Evolutionary conservation across 1,284 basidiomycete genomes (phyloP).

Genomic region (Gomphus bonarii): DNA sequence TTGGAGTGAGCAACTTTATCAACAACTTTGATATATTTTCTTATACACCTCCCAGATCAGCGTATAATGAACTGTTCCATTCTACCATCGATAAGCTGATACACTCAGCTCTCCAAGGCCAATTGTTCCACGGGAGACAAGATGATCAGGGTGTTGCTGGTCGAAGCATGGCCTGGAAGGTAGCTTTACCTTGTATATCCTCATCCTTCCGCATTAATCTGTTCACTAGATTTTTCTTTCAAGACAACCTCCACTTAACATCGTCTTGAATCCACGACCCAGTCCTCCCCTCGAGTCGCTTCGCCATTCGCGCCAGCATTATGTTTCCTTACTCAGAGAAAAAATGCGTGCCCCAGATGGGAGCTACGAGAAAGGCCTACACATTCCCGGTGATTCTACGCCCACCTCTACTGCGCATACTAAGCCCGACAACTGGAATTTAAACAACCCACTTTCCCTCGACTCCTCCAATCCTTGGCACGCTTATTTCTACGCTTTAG

Average conservation of each 20-base stretch:
- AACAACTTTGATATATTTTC: not conserved
- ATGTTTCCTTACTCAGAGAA: conserved; percentile 26
- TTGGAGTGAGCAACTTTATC: conserved; percentile 7
- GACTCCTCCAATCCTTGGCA: conserved; percentile 69
- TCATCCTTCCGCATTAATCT: not conserved
- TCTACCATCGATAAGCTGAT: conserved; percentile 34
- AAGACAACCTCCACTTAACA: conserved; percentile 6
- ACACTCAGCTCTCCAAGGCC: conserved; percentile 51
- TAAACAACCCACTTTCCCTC: conserved; percentile 58
- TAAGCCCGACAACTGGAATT: conserved; percentile 30
- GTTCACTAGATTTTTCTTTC: conserved; percentile 3
- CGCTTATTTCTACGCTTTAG: conserved; percentile 81
- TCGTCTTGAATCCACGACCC: conserved; percentile 6
- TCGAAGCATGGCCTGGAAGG: conserved; percentile 75
- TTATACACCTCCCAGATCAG: not conserved
- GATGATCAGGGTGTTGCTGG: conserved; percentile 42
- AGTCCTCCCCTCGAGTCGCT: conserved; percentile 11
- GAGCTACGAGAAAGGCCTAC: conserved; percentile 58
- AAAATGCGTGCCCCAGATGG: conserved; percentile 72
- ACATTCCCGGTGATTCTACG: conserved; percentile 33
- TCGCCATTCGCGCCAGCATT: conserved; percentile 11
- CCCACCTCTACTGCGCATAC: conserved; percentile 23
- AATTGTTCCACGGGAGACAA: conserved; percentile 35
- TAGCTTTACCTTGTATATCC: conserved; percentile 19
- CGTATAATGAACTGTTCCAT: conserved; percentile 8